Conservation (phyloP, 2,329 filamentous ascomycete species). For the Calonectria leucothoes region DNA sequence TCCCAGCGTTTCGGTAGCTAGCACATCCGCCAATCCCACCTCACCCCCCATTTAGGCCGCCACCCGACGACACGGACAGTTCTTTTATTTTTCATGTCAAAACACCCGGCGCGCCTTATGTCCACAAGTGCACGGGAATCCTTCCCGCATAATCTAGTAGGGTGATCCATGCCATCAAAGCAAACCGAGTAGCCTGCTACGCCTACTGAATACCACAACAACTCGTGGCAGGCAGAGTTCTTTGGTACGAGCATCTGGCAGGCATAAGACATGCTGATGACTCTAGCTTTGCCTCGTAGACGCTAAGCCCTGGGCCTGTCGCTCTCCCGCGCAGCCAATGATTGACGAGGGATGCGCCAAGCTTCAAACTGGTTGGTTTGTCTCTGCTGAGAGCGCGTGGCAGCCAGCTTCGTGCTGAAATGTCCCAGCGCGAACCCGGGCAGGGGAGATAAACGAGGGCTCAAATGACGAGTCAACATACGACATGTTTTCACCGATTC, state of each 20-base stretch:
- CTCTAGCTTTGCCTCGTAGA: conserved; percentile 29
- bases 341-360: neutral
- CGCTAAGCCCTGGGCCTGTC: conserved; percentile 27
- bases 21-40: conserved; percentile 28
- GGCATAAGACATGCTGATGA: conserved; percentile 7
- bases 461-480: neutral
- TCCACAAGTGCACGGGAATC: neutral
- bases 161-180: neutral
- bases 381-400: conserved; percentile 30
- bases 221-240: neutral
- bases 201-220: neutral
- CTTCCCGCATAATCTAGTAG: neutral
- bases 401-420: neutral
- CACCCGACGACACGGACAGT: conserved; percentile 17
- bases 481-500: neutral
- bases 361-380: conserved; percentile 27
- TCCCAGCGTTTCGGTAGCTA: conserved; percentile 42
- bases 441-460: neutral
- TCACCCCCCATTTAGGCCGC: conserved; percentile 28
- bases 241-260: neutral
- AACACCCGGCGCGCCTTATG: neutral
- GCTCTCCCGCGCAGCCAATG: conserved; percentile 31
- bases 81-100: neutral
- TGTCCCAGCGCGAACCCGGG: neutral
- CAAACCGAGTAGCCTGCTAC: neutral